Conservation (phyloP, 2,329 filamentous ascomycete genomes). For the Fusarium sp. region DNA sequence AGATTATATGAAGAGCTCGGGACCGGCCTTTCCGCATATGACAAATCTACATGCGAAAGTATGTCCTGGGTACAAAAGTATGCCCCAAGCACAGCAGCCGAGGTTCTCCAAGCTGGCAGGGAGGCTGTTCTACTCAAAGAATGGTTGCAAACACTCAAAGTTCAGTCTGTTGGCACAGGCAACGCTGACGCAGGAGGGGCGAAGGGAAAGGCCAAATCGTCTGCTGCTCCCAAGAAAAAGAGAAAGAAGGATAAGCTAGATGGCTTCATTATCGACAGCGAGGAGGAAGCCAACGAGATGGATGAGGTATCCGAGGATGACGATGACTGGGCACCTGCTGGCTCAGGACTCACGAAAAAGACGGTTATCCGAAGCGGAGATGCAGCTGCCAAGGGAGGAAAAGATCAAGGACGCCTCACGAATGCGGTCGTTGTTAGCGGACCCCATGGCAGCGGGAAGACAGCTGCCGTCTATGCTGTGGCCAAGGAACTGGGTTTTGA, state of each 20-base stretch:
- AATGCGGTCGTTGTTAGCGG: slow-evolving; percentile 93
- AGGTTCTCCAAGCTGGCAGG: slow-evolving; percentile 80
- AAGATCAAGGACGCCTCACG: slow-evolving; percentile 63
- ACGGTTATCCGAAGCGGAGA: slow-evolving; percentile 65
- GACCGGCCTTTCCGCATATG: slow-evolving; percentile 79
- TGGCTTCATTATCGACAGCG: slow-evolving; percentile 83
- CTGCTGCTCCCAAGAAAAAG: slow-evolving; percentile 65
- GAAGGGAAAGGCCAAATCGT: slow-evolving; percentile 47
- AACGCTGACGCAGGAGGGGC: slow-evolving; percentile 48
- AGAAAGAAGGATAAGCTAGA: slow-evolving; percentile 81
- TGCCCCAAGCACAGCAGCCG: slow-evolving; percentile 73
- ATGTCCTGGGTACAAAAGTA: slow-evolving; percentile 87
- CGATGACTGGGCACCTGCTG: slow-evolving; percentile 57
- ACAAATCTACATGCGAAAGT: slow-evolving; percentile 80
- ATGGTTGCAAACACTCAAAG: slow-evolving; percentile 83
- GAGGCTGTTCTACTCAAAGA: slow-evolving; percentile 80
- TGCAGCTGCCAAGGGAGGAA: slow-evolving; percentile 51
- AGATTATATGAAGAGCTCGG: slow-evolving; percentile 71
- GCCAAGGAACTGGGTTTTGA: slow-evolving; percentile 94
- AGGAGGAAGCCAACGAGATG: slow-evolving; percentile 78
- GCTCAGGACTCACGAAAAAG: slow-evolving; percentile 57
- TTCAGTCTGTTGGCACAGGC: slow-evolving; percentile 80
- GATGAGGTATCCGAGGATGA: slow-evolving; percentile 76
- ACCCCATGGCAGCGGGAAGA: slow-evolving; percentile 91
- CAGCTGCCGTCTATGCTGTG: slow-evolving; percentile 89